phyloP scores from a whole-genome alignment of 2,329 filamentous ascomycete species.

The Colletotrichum sp. region DNA sequence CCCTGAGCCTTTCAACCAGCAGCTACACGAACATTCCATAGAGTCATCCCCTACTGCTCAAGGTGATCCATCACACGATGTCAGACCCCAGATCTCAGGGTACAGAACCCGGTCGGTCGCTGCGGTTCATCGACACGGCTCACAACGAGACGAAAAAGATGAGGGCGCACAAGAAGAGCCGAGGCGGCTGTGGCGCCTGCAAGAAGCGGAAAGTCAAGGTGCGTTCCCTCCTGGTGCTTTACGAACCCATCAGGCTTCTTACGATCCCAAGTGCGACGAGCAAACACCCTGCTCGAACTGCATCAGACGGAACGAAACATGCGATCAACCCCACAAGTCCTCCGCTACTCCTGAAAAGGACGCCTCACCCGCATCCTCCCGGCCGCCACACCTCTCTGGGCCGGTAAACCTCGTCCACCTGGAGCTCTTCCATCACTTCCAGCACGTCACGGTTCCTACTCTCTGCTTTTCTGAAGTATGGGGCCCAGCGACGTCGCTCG shows the following conservation, averaged over 20 bases:
- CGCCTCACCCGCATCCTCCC: neutral
- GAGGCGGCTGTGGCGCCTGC: slow-evolving; percentile 29
- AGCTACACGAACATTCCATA: neutral
- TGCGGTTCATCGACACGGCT: neutral
- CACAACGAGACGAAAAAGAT: slow-evolving; percentile 1
- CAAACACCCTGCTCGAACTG: slow-evolving; percentile 30
- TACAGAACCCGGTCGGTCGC: neutral
- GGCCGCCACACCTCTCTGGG: neutral
- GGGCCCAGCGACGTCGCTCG: slow-evolving; percentile 27
- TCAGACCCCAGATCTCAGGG: neutral
- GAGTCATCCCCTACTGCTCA: neutral
- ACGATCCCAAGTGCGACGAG: slow-evolving; percentile 30
- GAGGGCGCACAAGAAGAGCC: slow-evolving; percentile 31
- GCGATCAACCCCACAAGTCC: neutral
- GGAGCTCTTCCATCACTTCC: slow-evolving; percentile 35
- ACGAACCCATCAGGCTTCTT: neutral
- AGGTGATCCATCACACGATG: neutral
- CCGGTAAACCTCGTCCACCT: slow-evolving; percentile 33
- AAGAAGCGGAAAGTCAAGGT: slow-evolving; percentile 35
- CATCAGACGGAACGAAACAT: slow-evolving; percentile 24
- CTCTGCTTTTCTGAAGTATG: slow-evolving; percentile 31
- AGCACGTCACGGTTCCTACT: slow-evolving; percentile 26
- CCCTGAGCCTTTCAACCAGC: neutral
- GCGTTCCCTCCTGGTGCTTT: neutral
- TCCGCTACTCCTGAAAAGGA: neutral